Evolutionary conservation across 352 stramenopile genomes (phyloP), one percentile per base, ranked within the genome.

Genomic region (Phytophthora aleatoria): DNA sequence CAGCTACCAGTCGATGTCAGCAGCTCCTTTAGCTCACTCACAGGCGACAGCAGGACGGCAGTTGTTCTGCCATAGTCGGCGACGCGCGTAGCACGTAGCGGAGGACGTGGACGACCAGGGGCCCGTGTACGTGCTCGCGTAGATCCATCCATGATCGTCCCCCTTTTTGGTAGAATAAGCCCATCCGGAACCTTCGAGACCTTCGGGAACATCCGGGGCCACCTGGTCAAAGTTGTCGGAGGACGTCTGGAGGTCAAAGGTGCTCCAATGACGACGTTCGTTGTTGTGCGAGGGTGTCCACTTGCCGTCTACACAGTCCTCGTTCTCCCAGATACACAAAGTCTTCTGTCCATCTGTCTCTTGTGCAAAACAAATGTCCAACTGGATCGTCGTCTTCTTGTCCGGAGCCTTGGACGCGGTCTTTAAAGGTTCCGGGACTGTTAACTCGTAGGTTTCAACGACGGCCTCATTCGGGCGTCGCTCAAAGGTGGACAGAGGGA

Each of bases 51-150:
- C 74, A 24, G 77, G 77, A 12, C 77, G 74, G 71, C 82, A 91
- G 48, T 88, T 73, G 59, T 91, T 91, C 56, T 90, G 78, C 83
- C 83, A 91, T 51, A 90, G 68, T 64, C 83, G 80, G 51, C 83
- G 78, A 35, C 82, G 82, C 36, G 72, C 77, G 44, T 83, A 91
- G 42, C 61, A 60, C 26, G 56, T 71, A 12, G 50, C 2, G 31
- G 49, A 70, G 10, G 50, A 24, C 12, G 52, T n/a, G 24, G 71
- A 50, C 30, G 75, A 58, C 81, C 81, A 92, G 10, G 84, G 81
- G 0, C 84, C 82, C n/a, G 75, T 82, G 68, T 84, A 89, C 8
- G 76, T 85, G 27, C 67, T 73, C 8, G 81, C 78, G 52, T 92
- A 92, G 56, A 88, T 60, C 84, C 84, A 92, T 26, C 84, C 84